Base-by-base conservation (phyloP, 2,329 filamentous ascomycete genomes). In the Zymoseptoria ardabiliae region DNA sequence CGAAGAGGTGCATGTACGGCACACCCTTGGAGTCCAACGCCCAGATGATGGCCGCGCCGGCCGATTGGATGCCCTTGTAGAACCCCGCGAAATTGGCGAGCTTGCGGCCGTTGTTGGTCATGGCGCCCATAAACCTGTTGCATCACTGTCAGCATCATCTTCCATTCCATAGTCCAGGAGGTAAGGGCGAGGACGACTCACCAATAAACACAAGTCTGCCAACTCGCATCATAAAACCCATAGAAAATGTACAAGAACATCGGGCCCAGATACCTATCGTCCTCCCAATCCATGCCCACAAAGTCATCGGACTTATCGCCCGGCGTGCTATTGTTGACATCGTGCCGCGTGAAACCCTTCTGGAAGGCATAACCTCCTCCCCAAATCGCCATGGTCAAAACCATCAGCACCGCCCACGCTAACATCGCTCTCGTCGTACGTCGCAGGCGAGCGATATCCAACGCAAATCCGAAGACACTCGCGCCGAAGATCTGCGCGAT, bases 161-260 rank as follows among this genome's bases (percentile, higher is more conserved):
- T 9, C 25, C 25, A 8, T 28, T 28, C 25, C 8, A 9, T 8
- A 28, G 6, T 28, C 25, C 25, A 9, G 25, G 25, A 28, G 25
- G 25, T 25, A 2, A 28, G 8, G 8, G 25, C 9, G 35, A 45
- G 6, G 17, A 13, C 13, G 17, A 45, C 35, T 17, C 17, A 45
- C 35, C 92, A 97, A 80, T 97, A 97, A 55, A 92, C 86, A 69
- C 81, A 86, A 0, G 91, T 93, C 78, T 97, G 93, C 87, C 91
- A 97, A 57, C 86, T 84, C 50, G 92, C 90, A 73, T 97, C 93
- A 68, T 87, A 94, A 74, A 94, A 87, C 49, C 91, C 91, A 72
- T 94, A 95, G 75, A 92, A 92, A 70, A 96, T 90, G 78, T 91
- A 95, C 56, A 96, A 76, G 73, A 95, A 90, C 84, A 96, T 90